These are phyloP conservation scores for Medakamo hakoo DNA, from an alignment of 139 green algal genomes.

Conservation along the genomic window DNA sequence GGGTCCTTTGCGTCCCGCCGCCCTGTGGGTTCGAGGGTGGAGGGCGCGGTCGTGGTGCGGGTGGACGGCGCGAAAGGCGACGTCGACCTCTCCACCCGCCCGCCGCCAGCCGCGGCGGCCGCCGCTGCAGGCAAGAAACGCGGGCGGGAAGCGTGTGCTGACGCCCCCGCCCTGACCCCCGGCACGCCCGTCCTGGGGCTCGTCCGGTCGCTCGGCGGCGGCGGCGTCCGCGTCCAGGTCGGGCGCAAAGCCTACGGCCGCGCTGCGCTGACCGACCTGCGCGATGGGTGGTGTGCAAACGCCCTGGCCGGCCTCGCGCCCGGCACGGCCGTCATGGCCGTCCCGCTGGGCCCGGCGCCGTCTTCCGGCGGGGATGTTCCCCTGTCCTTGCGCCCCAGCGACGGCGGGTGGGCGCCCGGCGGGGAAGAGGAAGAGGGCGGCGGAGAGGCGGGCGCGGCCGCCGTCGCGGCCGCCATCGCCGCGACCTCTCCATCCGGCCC, in stretches of 20 bases:
- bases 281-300: constrained; percentile 44
- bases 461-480: too few species aligned
- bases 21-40: too few species aligned
- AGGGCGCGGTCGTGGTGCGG: too few species aligned
- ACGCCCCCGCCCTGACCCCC: too few species aligned
- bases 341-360: constrained; percentile 16
- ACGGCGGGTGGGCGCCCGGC: constrained; percentile 3
- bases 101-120: too few species aligned
- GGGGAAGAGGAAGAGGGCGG: too few species aligned
- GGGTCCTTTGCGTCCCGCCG: too few species aligned
- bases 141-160: too few species aligned
- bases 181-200: constrained; percentile 17
- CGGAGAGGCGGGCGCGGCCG: too few species aligned
- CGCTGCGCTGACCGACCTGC: constrained; percentile 61
- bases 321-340: constrained; percentile 34
- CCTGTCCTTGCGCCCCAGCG: constrained; percentile 36
- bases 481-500: not conserved
- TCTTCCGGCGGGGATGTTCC: constrained; percentile 4
- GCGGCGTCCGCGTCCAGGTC: constrained; percentile 48
- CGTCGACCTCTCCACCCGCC: too few species aligned
- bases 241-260: constrained; percentile 12
- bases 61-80: too few species aligned
- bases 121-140: too few species aligned
- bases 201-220: constrained; percentile 18
- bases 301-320: constrained; percentile 34